Conservation (phyloP, 148 eudicot species). For the Vaccinium vitisidaea region DNA sequence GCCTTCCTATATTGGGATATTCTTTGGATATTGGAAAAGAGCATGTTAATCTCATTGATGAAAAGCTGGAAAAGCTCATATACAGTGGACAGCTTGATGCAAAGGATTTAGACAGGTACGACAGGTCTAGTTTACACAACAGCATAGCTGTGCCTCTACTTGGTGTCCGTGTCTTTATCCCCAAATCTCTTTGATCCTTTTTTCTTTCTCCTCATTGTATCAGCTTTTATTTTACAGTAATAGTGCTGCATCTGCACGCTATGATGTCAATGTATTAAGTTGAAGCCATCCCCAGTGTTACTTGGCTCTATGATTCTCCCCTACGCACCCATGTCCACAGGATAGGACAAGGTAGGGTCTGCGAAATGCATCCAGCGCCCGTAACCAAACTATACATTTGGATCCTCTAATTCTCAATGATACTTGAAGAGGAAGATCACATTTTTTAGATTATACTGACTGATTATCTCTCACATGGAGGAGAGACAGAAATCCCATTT, state of each 20-base stretch:
- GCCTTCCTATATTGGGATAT: slow-evolving; percentile 85
- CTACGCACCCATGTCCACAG: background rate
- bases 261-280: background rate
- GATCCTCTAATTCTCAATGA: background rate
- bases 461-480: background rate
- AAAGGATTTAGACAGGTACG: slow-evolving; percentile 87
- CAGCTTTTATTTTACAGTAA: background rate
- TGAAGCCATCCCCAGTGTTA: background rate
- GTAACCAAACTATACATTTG: background rate
- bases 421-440: background rate
- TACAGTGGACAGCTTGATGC: slow-evolving; percentile 95
- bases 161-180: background rate
- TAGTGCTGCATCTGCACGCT: slow-evolving; percentile 5
- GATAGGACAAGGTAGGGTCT: background rate
- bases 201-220: background rate
- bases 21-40: slow-evolving; percentile 96
- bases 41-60: slow-evolving; percentile 84
- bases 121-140: slow-evolving; percentile 7
- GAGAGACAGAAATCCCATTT: background rate
- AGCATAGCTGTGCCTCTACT: background rate
- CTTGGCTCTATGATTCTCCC: background rate
- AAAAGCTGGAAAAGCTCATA: slow-evolving; percentile 80
- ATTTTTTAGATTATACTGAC: background rate
- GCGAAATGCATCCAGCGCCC: background rate
- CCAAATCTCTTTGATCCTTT: background rate